phyloP scores from a whole-genome alignment of 257 asterid genomes.

The Solanum lycopersicoides region DNA sequence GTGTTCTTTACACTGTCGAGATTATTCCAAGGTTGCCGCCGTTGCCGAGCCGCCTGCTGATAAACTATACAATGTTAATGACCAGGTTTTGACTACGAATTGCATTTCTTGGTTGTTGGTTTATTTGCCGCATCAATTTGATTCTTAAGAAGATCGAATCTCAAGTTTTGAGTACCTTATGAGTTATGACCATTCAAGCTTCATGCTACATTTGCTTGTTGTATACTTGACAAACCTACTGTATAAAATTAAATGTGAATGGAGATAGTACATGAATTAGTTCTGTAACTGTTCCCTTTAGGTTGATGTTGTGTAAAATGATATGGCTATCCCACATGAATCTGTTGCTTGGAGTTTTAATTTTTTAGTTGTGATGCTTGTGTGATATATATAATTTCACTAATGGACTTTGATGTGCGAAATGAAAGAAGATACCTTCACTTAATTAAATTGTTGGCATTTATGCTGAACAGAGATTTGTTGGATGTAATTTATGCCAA shows the following conservation, averaged over 20 bases:
- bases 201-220: not conserved
- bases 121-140: not conserved
- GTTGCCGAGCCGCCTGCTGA: conserved; percentile 19
- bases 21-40: conserved; percentile 47
- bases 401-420: not conserved
- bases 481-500: not conserved
- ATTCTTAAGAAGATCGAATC: not conserved
- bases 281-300: not conserved
- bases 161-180: not conserved
- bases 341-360: not conserved
- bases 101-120: not conserved
- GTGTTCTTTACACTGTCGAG: conserved; percentile 13
- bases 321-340: not conserved
- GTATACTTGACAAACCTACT: not conserved
- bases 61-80: conserved; percentile 9
- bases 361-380: not conserved
- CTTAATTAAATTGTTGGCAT: not conserved
- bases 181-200: not conserved
- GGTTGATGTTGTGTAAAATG: not conserved
- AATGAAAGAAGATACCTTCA: not conserved
- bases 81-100: conserved; percentile 22
- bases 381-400: not conserved
- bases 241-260: not conserved
- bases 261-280: not conserved
- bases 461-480: not conserved